Evolutionary conservation across 345 rosid species (phyloP).

Genomic region (Eucalyptus microcorys): DNA sequence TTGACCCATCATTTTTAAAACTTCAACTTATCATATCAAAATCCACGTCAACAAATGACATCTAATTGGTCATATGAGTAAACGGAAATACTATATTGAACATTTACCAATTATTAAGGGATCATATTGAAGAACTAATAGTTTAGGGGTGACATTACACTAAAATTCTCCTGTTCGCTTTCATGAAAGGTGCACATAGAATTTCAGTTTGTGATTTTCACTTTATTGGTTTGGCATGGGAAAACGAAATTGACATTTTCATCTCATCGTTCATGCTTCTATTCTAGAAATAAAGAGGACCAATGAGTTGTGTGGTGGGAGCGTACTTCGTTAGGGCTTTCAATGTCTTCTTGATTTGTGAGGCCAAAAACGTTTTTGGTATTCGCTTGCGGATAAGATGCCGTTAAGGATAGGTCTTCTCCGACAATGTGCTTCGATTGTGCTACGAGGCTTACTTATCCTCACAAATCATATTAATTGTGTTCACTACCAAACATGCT

Average conservation of each 20-base stretch:
- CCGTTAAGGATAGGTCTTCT: neutral
- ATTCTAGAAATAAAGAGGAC: neutral
- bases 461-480: no score
- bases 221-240: neutral
- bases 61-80: neutral
- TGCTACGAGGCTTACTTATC: neutral
- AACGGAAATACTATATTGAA: neutral
- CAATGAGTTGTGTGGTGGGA: neutral
- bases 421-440: neutral
- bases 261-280: neutral
- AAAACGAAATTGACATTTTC: neutral
- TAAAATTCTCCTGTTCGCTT: neutral
- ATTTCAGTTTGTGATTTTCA: neutral
- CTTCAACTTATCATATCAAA: neutral
- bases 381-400: neutral
- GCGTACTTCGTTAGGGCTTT: neutral
- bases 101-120: neutral
- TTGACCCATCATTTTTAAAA: neutral
- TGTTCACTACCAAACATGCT: no score
- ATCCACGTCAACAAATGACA: neutral
- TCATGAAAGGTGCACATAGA: neutral
- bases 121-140: neutral
- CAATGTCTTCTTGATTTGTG: neutral
- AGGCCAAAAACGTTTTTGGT: neutral
- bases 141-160: fast-evolving